phyloP scores from a whole-genome alignment of 257 asterid genomes.

The Mentha longifolia region DNA sequence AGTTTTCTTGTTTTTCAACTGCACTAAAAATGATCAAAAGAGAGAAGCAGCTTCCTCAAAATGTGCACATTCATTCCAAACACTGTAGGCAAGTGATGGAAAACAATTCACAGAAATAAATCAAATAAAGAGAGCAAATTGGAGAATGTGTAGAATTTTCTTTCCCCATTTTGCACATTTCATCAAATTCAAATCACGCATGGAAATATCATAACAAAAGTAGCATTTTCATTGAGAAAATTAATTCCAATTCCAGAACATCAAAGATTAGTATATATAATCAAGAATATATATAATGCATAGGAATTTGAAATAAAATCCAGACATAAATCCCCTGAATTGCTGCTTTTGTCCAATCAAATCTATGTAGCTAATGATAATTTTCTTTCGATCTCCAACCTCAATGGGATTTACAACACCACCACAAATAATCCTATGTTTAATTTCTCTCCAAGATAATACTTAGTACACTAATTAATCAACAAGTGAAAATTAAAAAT shows the following conservation, averaged over 20 bases:
- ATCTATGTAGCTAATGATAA: background rate
- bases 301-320: conserved; percentile 27
- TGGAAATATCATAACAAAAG: background rate
- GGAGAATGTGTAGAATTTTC: conserved; percentile 23
- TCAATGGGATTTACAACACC: conserved; percentile 39
- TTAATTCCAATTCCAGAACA: background rate
- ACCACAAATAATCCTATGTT: conserved; percentile 16
- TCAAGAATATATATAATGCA: background rate
- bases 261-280: background rate
- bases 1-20: background rate
- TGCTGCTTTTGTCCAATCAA: conserved; percentile 27
- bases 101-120: conserved; percentile 27
- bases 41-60: conserved; percentile 37
- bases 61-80: conserved; percentile 33
- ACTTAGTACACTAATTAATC: background rate
- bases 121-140: background rate
- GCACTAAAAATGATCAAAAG: conserved; percentile 31
- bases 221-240: too few relatives aligned
- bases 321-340: conserved; percentile 41
- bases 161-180: conserved; percentile 23
- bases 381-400: conserved; percentile 15
- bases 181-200: conserved; percentile 14
- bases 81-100: conserved; percentile 36
- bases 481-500: background rate
- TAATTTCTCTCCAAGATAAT: background rate